Evolutionary conservation across 306 rosid species (phyloP).

Genomic region (Sesbania bispinosa): DNA sequence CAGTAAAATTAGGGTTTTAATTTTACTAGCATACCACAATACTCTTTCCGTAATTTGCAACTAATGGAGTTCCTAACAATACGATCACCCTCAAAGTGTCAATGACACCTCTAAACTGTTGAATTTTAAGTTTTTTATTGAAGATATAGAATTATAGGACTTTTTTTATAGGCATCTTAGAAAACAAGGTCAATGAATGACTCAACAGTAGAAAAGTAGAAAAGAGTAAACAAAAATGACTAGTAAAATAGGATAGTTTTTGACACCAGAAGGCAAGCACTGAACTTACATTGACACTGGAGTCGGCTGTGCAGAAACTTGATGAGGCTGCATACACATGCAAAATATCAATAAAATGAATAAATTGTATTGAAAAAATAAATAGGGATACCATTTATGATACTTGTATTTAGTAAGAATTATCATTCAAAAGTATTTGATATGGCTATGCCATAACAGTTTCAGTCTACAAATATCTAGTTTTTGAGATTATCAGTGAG

Average conservation of each 20-base stretch:
- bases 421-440: neutral
- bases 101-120: neutral
- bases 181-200: neutral
- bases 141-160: constrained; percentile 7
- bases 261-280: constrained; percentile 22
- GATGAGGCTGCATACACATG: constrained; percentile 61
- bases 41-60: neutral
- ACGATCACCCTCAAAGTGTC: neutral
- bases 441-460: neutral
- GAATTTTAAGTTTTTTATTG: too few relatives aligned
- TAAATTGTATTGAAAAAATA: neutral
- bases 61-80: neutral
- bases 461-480: constrained; percentile 4
- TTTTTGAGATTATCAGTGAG: neutral
- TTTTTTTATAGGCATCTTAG: neutral
- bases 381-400: neutral
- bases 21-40: neutral
- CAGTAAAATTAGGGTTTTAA: neutral
- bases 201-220: neutral
- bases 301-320: constrained; percentile 68
- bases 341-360: constrained; percentile 31
- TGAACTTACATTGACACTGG: constrained; percentile 84
- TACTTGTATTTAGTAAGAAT: neutral
- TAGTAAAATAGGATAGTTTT: neutral
- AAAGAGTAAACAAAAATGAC: constrained; percentile 14